Percentiles rank a stretch among this genome's conserved stretches.
Conservation (phyloP, 1,284 basidiomycete species). For the Mycosarcoma maydis region DNA sequence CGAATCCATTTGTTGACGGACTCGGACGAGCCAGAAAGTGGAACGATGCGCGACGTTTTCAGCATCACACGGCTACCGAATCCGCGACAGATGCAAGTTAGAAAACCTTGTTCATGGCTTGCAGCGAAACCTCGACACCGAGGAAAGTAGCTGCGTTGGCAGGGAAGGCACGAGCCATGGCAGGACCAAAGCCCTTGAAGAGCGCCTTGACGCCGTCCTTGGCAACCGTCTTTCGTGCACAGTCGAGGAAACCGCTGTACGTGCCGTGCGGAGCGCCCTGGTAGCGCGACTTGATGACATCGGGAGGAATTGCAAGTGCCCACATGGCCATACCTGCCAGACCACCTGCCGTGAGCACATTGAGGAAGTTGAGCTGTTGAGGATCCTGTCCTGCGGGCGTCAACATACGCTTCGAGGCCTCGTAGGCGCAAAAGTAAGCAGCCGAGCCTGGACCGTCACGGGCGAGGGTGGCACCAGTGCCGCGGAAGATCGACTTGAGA, state of each 20-base stretch:
- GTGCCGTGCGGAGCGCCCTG: conserved; percentile 97
- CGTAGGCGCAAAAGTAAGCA: conserved; percentile 97
- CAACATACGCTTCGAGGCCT: conserved; percentile 86
- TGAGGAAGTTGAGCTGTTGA: conserved; percentile 83
- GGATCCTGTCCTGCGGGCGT: conserved; percentile 78
- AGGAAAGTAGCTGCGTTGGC: conserved; percentile 95
- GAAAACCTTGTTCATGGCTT: conserved; percentile 76
- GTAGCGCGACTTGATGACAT: conserved; percentile 84
- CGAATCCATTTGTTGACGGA: not conserved
- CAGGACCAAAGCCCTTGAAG: conserved; percentile 97
- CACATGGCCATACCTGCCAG: conserved; percentile 93
- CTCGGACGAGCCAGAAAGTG: not conserved
- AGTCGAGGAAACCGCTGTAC: conserved; percentile 93
- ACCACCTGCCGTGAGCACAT: conserved; percentile 91
- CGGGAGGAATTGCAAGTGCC: conserved; percentile 58
- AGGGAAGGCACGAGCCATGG: conserved; percentile 77
- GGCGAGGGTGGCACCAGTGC: conserved; percentile 88
- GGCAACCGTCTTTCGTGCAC: conserved; percentile 89
- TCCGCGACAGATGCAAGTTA: too few species aligned
- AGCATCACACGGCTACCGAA: too few species aligned
- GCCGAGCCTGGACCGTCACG: conserved; percentile 97
- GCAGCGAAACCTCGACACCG: conserved; percentile 82
- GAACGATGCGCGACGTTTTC: not conserved
- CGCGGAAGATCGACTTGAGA: conserved; percentile 88
- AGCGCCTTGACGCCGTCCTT: conserved; percentile 86